phyloP scores from a whole-genome alignment of 441 rosid species.

The Flueggea neowawraea region DNA sequence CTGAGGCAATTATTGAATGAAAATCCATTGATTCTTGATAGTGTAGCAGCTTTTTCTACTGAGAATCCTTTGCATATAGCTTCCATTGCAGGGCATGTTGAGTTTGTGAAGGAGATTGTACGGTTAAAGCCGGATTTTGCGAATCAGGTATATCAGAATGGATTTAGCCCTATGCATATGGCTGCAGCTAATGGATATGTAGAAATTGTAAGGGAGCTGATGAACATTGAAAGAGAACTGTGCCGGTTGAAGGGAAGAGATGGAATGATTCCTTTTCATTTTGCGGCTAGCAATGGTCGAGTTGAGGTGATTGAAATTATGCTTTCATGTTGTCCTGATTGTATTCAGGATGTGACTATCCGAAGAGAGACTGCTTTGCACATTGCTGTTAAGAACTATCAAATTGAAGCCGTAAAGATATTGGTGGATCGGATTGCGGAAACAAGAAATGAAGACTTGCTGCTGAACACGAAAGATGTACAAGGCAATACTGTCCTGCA shows the following conservation, averaged over 20 bases:
- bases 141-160: constrained; percentile 33
- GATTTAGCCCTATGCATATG: constrained; percentile 36
- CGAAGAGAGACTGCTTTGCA: constrained; percentile 47
- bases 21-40: constrained; percentile 20
- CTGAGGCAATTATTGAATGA: constrained; percentile 13
- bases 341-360: constrained; percentile 24
- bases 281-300: constrained; percentile 36
- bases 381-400: constrained; percentile 34
- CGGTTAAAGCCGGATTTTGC: constrained; percentile 26
- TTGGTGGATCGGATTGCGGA: constrained; percentile 34
- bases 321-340: constrained; percentile 30
- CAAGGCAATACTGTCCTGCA: constrained; percentile 42
- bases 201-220: constrained; percentile 27
- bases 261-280: constrained; percentile 37
- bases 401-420: constrained; percentile 19
- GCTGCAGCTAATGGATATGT: constrained; percentile 37
- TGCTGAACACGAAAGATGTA: constrained; percentile 40
- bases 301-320: constrained; percentile 28
- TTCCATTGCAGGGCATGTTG: constrained; percentile 25
- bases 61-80: constrained; percentile 26
- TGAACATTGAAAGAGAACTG: constrained; percentile 24
- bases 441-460: constrained; percentile 16
- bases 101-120: constrained; percentile 22
- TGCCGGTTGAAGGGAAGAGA: constrained; percentile 32
- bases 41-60: not conserved